Conservation (phyloP, 306 rosid genomes). For the Acmispon strigosus region DNA sequence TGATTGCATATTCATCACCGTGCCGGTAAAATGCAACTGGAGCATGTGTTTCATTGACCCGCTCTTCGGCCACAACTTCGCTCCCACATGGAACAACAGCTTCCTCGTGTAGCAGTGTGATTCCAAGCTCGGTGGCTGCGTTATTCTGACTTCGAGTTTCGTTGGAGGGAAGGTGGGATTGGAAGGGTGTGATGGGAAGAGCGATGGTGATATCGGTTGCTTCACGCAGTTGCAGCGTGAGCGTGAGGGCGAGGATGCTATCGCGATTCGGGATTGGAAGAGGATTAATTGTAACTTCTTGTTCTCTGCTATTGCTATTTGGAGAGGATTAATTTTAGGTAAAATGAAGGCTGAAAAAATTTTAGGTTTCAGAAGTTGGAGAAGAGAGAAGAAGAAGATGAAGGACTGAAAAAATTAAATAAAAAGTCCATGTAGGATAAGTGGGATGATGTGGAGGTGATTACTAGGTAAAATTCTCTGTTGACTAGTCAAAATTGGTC, state of each 20-base stretch:
- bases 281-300: constrained; percentile 21
- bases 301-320: constrained; percentile 45
- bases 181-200: constrained; percentile 3
- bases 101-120: constrained; percentile 46
- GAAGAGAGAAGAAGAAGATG: no score
- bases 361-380: no score
- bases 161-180: not conserved
- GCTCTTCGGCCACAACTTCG: constrained; percentile 33
- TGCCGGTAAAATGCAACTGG: constrained; percentile 46
- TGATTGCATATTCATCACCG: constrained; percentile 36
- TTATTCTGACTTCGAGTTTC: constrained; percentile 19
- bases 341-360: no score
- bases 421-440: no score
- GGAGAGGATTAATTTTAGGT: no score
- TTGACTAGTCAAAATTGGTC: no score
- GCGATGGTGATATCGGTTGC: constrained; percentile 38
- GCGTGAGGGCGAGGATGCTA: not conserved
- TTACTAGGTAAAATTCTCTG: no score
- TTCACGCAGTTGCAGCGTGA: constrained; percentile 8
- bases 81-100: constrained; percentile 41
- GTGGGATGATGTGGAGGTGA: no score
- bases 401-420: no score
- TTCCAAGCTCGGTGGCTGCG: constrained; percentile 21
- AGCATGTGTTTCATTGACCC: not conserved
- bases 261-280: not conserved